Conservation (phyloP, 2,329 filamentous ascomycete species). For the Bipolaris sorokiniana region DNA sequence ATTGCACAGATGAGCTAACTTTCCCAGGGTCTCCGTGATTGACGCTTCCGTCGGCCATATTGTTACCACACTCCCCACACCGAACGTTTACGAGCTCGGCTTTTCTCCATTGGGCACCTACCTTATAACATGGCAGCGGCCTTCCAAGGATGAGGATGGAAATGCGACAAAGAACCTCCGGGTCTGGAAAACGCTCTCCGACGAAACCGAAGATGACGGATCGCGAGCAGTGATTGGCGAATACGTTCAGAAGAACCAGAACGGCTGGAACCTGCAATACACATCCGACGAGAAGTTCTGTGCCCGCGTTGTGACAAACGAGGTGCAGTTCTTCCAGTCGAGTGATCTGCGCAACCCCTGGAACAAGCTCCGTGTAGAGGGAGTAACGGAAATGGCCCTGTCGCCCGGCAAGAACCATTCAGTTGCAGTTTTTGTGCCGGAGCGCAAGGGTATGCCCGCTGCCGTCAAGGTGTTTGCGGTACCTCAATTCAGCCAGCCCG, state of each 20-base stretch:
- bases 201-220: conserved; percentile 64
- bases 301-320: conserved; percentile 91
- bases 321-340: conserved; percentile 96
- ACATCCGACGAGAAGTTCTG: conserved; percentile 92
- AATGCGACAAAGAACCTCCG: conserved; percentile 96
- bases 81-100: conserved; percentile 90
- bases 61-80: conserved; percentile 74
- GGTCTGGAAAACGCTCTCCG: conserved; percentile 87
- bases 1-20: conserved; percentile 11
- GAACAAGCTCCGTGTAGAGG: conserved; percentile 94
- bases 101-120: conserved; percentile 94
- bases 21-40: conserved; percentile 74
- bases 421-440: conserved; percentile 92
- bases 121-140: conserved; percentile 95
- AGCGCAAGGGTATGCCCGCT: conserved; percentile 95
- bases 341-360: conserved; percentile 83
- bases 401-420: conserved; percentile 89
- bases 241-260: conserved; percentile 95
- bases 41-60: conserved; percentile 78
- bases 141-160: conserved; percentile 88
- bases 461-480: conserved; percentile 94
- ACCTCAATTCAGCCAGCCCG: conserved; percentile 78
- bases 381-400: conserved; percentile 85
- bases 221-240: conserved; percentile 76
- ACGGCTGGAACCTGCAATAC: conserved; percentile 97